These are phyloP conservation scores for Lentinula boryana DNA, from an alignment of 768 basidiomycete species.

Conservation along the genomic window DNA sequence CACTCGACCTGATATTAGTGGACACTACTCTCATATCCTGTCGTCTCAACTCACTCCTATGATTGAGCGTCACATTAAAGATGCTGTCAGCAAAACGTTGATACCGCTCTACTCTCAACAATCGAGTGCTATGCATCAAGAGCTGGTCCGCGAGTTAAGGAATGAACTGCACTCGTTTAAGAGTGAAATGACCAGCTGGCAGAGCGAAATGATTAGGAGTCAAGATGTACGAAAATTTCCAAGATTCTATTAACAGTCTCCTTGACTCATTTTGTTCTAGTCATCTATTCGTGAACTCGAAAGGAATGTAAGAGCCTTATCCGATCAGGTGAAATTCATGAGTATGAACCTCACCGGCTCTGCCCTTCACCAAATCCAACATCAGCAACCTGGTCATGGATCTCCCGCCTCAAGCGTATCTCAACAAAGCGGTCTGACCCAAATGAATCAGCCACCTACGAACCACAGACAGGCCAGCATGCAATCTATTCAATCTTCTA, in stretches of 20 bases:
- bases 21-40: conserved; percentile 70
- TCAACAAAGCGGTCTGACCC: conserved; percentile 21
- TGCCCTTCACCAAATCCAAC: conserved; percentile 36
- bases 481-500: conserved; percentile 20
- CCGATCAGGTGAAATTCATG: conserved; percentile 81
- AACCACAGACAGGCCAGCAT: conserved; percentile 35
- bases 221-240: conserved; percentile 57
- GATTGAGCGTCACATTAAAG: conserved; percentile 80
- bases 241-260: not conserved
- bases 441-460: conserved; percentile 30
- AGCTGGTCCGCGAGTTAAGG: conserved; percentile 68
- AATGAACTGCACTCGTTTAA: conserved; percentile 72
- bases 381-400: conserved; percentile 32
- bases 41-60: conserved; percentile 67
- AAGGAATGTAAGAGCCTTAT: conserved; percentile 63
- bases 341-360: conserved; percentile 44
- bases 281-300: conserved; percentile 76
- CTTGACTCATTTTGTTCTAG: conserved; percentile 27
- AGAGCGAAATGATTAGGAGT: conserved; percentile 67
- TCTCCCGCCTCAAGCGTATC: conserved; percentile 33
- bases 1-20: conserved; percentile 68
- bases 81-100: conserved; percentile 65
- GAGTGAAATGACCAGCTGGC: conserved; percentile 77
- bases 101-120: conserved; percentile 74
- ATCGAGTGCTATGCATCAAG: conserved; percentile 73